Base-by-base conservation (phyloP, 306 rosid genomes). In the Casuarina equisetifolia region DNA sequence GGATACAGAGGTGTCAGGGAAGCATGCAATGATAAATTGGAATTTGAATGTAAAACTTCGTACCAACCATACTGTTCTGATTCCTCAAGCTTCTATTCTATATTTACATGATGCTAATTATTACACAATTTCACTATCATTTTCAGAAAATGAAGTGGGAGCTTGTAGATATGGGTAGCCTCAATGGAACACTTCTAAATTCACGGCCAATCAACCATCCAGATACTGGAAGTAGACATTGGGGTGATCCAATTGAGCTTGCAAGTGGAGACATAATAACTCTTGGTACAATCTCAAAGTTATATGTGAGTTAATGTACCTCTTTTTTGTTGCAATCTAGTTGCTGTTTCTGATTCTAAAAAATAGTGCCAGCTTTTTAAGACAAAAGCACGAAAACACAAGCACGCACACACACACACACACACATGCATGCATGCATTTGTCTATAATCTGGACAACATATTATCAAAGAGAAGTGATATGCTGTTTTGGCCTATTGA, bases 1-100 rank as follows among this genome's bases (percentile, higher is more conserved):
- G 74, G 98, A 96, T 78, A 87, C 90, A 0, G 99, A 96, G 83
- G 98, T 96, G 36, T 96, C 99, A 4, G 99, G 99, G 81, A 96
- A 90, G 85, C 98, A 96, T 81, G 98, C 98, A 12, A 57, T 89
- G 73, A 89, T 96, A 76, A 90, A 82, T 59, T 96, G 99, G 99
- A 90, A 92, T 82, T 76, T 70, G 74, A 92, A 92, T 84, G 99
- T 91, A 91, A 91, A 70, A 57, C 73, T 69, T 69, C 50, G 42
- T 70, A 11, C 78, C 36, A 66, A 43, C 76, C 68, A 17, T 61
- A 74, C 76, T 76, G 43, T 62, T 74, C 70, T 66, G 67, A 61
- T 53, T 84, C 69, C 62, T 77, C 83, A 81, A 72, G 52, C 74
- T 74, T 66, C 72, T 82, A 52, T 39, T 54, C 54, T 44, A 44